Base-by-base conservation (phyloP, 129 eudicot species). In the Flaveria ramosissima region DNA sequence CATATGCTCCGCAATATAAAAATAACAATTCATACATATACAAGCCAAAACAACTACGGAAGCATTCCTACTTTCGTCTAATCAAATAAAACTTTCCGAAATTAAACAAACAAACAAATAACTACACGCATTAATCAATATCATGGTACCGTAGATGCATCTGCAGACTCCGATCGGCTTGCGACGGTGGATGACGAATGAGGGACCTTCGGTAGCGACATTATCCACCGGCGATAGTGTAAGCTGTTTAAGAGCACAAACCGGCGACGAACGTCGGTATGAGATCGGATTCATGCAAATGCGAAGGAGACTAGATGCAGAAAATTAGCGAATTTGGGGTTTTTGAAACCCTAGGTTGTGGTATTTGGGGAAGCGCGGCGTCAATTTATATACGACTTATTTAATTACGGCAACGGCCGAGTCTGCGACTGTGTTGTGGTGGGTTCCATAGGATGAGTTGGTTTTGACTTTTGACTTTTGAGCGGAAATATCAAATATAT, bases 321-420 rank as follows among this genome's bases (percentile, higher is more conserved):
- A 20, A 77, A 83, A 57, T 64, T 68, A 41, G 83, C 68, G 85
- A 84, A 52, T 39, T 17, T 17, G 52, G 72, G 79, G 42, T 72
- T 67, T 67, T 67, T 75, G 82, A 84, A 88, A 86, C 92, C 96
- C 96, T 89, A 85, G 84, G 76, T 62, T 72, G 73, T 68, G 12
- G 27, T 48, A 56, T 55, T 71, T 72, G 75, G 75, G 72, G 78
- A 45, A 43, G 68, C 57, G 36, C 52, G 83, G 73, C 39, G 80
- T 62, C 21, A 64, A 60, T 27, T 78, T 71, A 53, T 53, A 69
- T 68, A 53, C 21, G 51, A n/a, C 23, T 45, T 27, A 47, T 45
- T 59, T 71, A 71, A 70, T 71, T 51, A 76, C 62, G 71, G 69
- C 70, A 74, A 42, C 70, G 48, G 63, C 51, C 42, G 46, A 19